Evolutionary conservation across 2,329 filamentous ascomycete genomes (phyloP), one percentile per base, ranked within the genome.

Genomic region (Dactylellina sp.): DNA sequence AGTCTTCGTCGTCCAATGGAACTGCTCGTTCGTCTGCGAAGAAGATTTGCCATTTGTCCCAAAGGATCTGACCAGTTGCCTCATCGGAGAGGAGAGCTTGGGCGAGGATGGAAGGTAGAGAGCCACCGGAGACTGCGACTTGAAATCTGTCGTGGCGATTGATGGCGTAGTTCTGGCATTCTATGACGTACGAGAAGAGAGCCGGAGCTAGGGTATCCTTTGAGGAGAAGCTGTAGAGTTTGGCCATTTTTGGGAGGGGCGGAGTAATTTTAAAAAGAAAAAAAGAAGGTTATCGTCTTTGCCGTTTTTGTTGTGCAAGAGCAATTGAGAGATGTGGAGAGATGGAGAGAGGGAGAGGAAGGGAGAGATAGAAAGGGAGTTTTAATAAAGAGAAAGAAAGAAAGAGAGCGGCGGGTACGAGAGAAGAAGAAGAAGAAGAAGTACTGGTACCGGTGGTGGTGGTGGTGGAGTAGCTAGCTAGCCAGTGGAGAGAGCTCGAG

Each of bases 21-120:
- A 98, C 95, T 78, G 92, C 92, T 80, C 95, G 91, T 85, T 99
- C 95, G 81, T 99, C 95, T 80, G 94, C 94, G 82, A 97, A 98
- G 86, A 98, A 99, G 80, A 99, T 92, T 80, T 98, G 91, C 95
- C 95, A 99, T 82, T 91, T 92, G 80, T 86, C 84, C 82, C 96
- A 97, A 79, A 90, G 85, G 77, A 93, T 83, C 2, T 84, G 78
- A 6, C 78, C 68, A 44, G 82, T 80, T 11, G 61, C 71, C 35
- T 75, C 49, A 79, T 83, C 78, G 18, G 87, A 80, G 24, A 98
- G 87, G 9, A 98, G 88, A 7, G 93, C 93, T 81, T 92, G 88
- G 49, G 93, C 92, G 44, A 99, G 89, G 12, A 89, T 91, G 80
- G 92, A 90, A 66, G 95, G 95, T 49, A 99, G 88, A 14, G 93